Percentiles rank a stretch among this genome's conserved stretches.
These are phyloP conservation scores for Volvariella volvacea DNA, from an alignment of 1,284 basidiomycete genomes.

Conservation along the genomic window DNA sequence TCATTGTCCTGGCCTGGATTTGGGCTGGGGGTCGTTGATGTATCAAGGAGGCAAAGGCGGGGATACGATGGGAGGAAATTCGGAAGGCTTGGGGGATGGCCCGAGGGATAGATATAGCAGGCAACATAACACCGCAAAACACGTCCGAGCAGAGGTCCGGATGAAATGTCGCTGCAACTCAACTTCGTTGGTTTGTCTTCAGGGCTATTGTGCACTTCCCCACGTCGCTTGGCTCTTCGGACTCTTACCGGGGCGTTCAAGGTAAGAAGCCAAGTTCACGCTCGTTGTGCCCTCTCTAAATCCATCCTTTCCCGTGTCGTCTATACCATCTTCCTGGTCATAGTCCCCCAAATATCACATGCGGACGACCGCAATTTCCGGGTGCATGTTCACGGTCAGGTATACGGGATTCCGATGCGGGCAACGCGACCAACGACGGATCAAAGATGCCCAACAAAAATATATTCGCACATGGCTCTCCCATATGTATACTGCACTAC, in stretches of 20 bases:
- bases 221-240: too few species aligned
- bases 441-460: neutral
- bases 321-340: neutral
- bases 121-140: constrained; percentile 3
- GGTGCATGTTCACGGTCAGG: neutral
- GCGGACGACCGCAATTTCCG: too few species aligned
- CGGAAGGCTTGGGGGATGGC: neutral
- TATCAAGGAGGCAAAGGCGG: too few species aligned
- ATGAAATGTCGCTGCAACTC: neutral
- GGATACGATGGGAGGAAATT: too few species aligned
- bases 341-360: neutral
- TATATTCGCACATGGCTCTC: too few species aligned
- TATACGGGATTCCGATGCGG: constrained; percentile 2
- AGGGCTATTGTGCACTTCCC: too few species aligned
- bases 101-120: constrained; percentile 4
- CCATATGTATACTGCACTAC: too few species aligned
- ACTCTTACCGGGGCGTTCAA: neutral
- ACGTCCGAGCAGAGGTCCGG: neutral
- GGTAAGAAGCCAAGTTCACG: neutral
- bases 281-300: constrained; percentile 1
- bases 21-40: too few species aligned
- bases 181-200: too few species aligned
- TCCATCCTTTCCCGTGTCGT: neutral
- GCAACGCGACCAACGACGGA: neutral
- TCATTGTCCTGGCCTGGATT: neutral